These are phyloP conservation scores for Euptelea pleiosperma DNA, from an alignment of 164 flowering plant species.

Conservation along the genomic window DNA sequence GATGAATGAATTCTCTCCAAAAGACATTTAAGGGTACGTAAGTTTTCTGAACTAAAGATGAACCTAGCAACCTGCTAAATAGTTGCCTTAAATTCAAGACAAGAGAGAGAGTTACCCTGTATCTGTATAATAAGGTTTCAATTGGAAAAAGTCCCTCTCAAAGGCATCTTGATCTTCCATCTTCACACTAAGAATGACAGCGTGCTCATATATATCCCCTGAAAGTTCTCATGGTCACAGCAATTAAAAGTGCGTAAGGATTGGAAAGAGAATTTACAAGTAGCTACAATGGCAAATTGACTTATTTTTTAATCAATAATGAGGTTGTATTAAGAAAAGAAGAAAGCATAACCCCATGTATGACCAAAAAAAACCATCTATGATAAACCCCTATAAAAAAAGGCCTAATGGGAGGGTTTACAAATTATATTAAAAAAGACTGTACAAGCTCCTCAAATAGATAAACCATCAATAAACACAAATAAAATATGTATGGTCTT, in stretches of 20 bases:
- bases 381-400: too few relatives aligned
- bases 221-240: not conserved
- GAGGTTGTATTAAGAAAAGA: too few relatives aligned
- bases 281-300: not conserved
- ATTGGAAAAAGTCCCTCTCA: slow-evolving; percentile 90
- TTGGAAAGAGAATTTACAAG: not conserved
- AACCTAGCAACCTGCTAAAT: not conserved
- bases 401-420: too few relatives aligned
- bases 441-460: too few relatives aligned
- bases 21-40: not conserved
- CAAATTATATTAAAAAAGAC: too few relatives aligned
- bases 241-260: not conserved
- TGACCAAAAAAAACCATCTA: too few relatives aligned
- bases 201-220: slow-evolving; percentile 61
- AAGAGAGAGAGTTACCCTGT: slow-evolving; percentile 41
- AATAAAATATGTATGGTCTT: not conserved
- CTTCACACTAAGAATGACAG: slow-evolving; percentile 88
- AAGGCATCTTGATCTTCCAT: slow-evolving; percentile 91
- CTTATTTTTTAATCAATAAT: too few relatives aligned
- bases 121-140: slow-evolving; percentile 96
- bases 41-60: not conserved
- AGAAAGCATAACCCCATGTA: too few relatives aligned
- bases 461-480: not conserved
- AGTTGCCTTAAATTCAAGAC: not conserved
- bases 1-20: not conserved